phyloP scores from a whole-genome alignment of 306 rosid species.

The Pyrus betulifolia region DNA sequence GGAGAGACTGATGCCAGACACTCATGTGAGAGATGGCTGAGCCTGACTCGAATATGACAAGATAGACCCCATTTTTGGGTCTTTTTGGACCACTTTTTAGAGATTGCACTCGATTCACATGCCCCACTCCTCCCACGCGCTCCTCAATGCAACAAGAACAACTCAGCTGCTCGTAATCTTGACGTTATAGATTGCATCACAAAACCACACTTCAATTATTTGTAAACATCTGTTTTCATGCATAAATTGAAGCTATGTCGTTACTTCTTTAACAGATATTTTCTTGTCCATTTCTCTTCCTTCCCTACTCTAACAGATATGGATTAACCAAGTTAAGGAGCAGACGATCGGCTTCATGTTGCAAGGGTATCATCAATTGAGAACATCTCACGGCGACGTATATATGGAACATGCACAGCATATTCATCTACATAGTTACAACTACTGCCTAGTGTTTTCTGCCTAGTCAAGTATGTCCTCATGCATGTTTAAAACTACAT shows the following conservation, averaged over 20 bases:
- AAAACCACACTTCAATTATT: background rate
- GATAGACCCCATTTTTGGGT: conserved; percentile 21
- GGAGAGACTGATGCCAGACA: background rate
- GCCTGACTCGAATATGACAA: conserved; percentile 8
- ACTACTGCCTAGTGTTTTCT: no score
- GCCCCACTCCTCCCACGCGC: conserved; percentile 23
- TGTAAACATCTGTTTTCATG: background rate
- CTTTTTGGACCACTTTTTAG: conserved; percentile 29
- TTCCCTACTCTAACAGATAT: no score
- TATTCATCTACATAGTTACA: no score
- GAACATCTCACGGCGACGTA: no score
- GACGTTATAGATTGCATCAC: conserved; percentile 34
- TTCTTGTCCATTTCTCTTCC: no score
- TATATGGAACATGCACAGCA: no score
- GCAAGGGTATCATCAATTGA: no score
- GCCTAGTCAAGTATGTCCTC: no score
- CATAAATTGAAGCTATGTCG: background rate
- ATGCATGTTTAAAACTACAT: no score
- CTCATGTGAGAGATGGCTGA: conserved; percentile 19
- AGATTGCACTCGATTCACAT: conserved; percentile 14
- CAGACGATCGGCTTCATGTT: no score
- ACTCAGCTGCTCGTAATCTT: conserved; percentile 12
- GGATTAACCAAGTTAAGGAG: no score
- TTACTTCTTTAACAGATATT: no score
- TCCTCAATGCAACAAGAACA: background rate